Base-by-base conservation (phyloP, 306 rosid genomes). In the Quercus suber region DNA sequence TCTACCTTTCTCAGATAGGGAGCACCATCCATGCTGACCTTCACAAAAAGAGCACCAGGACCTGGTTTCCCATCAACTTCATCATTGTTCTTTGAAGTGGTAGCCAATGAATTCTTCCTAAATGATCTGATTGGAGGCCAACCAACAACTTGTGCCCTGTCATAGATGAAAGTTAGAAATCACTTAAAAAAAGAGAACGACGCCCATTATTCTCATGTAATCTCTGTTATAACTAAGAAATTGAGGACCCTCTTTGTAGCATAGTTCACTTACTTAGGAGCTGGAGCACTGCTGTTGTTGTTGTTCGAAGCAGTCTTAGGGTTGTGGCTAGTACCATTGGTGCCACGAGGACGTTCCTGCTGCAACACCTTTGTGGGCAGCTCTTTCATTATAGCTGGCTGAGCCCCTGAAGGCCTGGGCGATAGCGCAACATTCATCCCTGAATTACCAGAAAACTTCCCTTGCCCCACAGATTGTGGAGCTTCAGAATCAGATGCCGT, bases 11-110 rank as follows among this genome's bases (percentile, higher is more conserved):
- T 86, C 80, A 93, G 83, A 89, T 95, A 93, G 51, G 99, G 99
- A 81, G 99, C 99, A 61, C 99, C 99, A 79, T 95, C 99, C 97
- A 95, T 95, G 90, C 98, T 93, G 80, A 95, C 98, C 87, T 95
- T 95, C 82, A 95, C 90, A 84, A 92, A 95, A 79, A 93, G 93
- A 35, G 97, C 89, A 15, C 90, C 81, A 19, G 85, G 87, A 71
- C 95, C 92, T 2, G 97, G 93, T 81, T 92, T 94, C 75, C 97
- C 97, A 79, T 94, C 97, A 41, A 94, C 97, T 81, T 92, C 98
- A 25, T 95, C 98, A 17, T 89, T 91, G 87, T 90, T 91, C 86
- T 92, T 95, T 3, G 98, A 83, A 51, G 92, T 70, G 12, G 89
- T 87, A 76, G 89, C 93, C 88, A 95, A 84, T 3, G 97, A 89